Percentiles rank a stretch among this genome's conserved stretches.
Evolutionary conservation across 1,284 basidiomycete genomes (phyloP).

Genomic region (Puccinia coronata): DNA sequence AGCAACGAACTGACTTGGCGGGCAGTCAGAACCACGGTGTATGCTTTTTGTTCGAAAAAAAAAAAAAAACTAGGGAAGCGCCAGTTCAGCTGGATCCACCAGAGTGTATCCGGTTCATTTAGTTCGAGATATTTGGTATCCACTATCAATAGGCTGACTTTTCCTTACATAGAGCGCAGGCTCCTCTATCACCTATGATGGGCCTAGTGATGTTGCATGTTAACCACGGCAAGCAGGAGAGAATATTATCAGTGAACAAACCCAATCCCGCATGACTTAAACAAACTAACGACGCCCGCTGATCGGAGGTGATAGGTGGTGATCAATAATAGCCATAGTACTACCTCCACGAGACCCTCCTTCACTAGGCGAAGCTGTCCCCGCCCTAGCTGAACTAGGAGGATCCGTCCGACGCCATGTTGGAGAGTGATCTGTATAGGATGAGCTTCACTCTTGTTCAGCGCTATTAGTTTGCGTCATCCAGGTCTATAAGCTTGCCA

Average conservation of each 20-base stretch:
- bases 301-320: neutral
- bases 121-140: neutral
- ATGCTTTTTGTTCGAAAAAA: neutral
- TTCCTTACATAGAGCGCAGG: neutral
- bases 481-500: too few relatives aligned
- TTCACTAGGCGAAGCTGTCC: neutral
- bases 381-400: neutral
- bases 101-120: neutral
- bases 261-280: neutral
- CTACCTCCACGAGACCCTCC: neutral
- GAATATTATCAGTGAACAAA: neutral
- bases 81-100: neutral
- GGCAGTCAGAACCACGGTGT: neutral
- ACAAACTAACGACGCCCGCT: neutral
- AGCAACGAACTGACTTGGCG: neutral
- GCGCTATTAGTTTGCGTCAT: too few relatives aligned
- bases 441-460: too few relatives aligned
- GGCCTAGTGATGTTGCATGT: constrained; percentile 4
- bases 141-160: neutral
- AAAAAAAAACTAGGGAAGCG: neutral
- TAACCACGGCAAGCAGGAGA: neutral
- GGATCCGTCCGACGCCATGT: neutral
- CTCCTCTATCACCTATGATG: neutral
- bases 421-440: neutral
- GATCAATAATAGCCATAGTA: neutral